These are phyloP conservation scores for Paramecium primaurelia DNA, from an alignment of 73 alveolate genomes.

Conservation along the genomic window DNA sequence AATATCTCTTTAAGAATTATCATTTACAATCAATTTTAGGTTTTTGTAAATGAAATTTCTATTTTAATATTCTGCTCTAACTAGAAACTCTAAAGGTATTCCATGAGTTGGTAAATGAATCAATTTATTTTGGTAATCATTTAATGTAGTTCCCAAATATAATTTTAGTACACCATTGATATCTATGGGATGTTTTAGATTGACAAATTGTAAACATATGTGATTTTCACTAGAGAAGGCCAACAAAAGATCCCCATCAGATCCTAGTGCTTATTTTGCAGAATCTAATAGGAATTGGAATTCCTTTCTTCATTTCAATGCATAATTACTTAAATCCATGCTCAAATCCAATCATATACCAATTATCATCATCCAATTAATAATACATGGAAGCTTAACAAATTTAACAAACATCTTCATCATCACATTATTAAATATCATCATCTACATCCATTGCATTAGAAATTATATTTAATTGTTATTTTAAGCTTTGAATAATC, in stretches of 20 bases:
- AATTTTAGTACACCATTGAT: neutral
- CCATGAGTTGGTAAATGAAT: neutral
- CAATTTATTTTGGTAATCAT: neutral
- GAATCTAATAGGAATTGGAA: constrained; percentile 9
- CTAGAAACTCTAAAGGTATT: neutral
- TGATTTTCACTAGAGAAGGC: neutral
- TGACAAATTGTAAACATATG: constrained; percentile 19
- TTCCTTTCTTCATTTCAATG: constrained; percentile 1
- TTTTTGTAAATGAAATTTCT: neutral
- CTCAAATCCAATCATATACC: constrained; percentile 46
- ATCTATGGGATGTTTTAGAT: neutral
- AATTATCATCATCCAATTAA: constrained; percentile 19
- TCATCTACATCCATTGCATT: constrained; percentile 4
- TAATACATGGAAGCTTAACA: neutral
- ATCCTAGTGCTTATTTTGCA: constrained; percentile 11
- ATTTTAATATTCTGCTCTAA: neutral
- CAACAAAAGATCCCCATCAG: neutral
- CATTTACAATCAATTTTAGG: neutral
- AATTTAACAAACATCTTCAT: neutral
- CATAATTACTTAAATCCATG: constrained; percentile 23
- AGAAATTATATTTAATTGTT: neutral
- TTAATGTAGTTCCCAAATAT: neutral
- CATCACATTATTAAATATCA: neutral
- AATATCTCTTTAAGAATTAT: neutral
- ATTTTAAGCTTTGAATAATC: neutral